Evolutionary conservation across 768 basidiomycete genomes (phyloP), one percentile per base, ranked within the genome.

Genomic region (Hebeloma cylindrosporum): DNA sequence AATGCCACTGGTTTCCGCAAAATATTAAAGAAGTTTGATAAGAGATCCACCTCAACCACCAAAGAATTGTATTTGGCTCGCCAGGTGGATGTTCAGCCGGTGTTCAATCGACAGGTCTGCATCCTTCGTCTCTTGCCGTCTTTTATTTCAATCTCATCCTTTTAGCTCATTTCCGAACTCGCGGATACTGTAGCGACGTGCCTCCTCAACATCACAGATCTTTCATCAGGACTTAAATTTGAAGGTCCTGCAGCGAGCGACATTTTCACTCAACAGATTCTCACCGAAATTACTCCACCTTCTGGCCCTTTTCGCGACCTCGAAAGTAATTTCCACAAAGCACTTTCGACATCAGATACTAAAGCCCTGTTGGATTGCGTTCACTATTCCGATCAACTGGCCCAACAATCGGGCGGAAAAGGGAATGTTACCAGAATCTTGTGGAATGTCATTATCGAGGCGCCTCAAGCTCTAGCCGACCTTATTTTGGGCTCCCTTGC

Each of bases 11-110:
- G 93, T 3, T 98, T 98, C 64, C 81, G 94, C 33, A 98, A 98
- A 65, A 97, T 98, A 36, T 67, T 97, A 50, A 98, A 99, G 62
- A 99, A 99, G 63, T 99, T 92, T 78, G 96, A 98, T 68, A 99
- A 98, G 67, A 80, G 92, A 35, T 93, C 93, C 27, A 96, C 85
- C 31, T 93, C 90, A 1, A 83, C 85, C 16, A 98, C 90, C n/a
- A 97, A 93, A 61, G 96, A 99, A 60, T 76, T 98, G 4, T 98
- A 98, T 66, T 80, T 99, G 14, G 81, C 90, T 34, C 82, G 96
- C 22, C 96, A 98, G 62, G 94, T 99, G 2, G 96, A 99, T 54
- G 89, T 98, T n/a, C 96, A 98, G 57, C 96, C 94, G 1, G 93
- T 94, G 31, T 97, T 97, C 69, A 94, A 97, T 60, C 75, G 94